These are phyloP conservation scores for Avena eriantha DNA, from an alignment of 176 grass and related monocot species.

Conservation along the genomic window DNA sequence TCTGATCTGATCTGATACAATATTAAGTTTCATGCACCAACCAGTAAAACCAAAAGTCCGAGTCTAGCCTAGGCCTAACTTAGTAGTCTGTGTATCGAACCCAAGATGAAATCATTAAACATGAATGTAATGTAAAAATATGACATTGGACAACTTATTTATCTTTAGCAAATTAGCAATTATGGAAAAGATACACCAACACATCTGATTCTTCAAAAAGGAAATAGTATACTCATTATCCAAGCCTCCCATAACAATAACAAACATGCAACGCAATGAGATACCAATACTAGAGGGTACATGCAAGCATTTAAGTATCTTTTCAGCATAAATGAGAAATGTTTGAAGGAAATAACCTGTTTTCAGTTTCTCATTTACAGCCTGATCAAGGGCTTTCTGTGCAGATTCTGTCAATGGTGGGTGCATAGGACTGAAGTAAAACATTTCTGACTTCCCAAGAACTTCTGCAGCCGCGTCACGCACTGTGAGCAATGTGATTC, in stretches of 20 bases:
- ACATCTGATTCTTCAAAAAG: conserved; percentile 26
- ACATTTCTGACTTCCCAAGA: conserved; percentile 88
- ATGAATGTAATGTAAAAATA: not conserved
- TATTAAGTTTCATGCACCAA: too few species aligned
- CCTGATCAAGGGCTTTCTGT: conserved; percentile 79
- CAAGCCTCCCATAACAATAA: conserved; percentile 32
- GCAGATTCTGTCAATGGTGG: conserved; percentile 81
- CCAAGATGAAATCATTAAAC: conserved; percentile 31
- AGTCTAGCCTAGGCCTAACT: not conserved
- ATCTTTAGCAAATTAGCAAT: conserved; percentile 9
- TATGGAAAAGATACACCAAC: not conserved
- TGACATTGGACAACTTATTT: not conserved
- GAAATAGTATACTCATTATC: not conserved
- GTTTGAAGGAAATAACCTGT: conserved; percentile 58
- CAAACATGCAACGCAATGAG: conserved; percentile 24
- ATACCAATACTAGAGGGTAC: not conserved
- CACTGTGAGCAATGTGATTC: conserved; percentile 75
- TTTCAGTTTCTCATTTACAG: conserved; percentile 78
- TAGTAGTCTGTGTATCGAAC: conserved; percentile 9
- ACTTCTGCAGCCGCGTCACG: conserved; percentile 68
- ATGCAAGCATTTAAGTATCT: conserved; percentile 12
- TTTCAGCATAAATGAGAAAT: conserved; percentile 1
- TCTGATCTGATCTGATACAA: not conserved
- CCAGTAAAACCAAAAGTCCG: too few species aligned
- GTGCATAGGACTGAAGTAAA: conserved; percentile 58